These are phyloP conservation scores for Claviceps citrina DNA, from an alignment of 2,329 filamentous ascomycete species.

Conservation along the genomic window DNA sequence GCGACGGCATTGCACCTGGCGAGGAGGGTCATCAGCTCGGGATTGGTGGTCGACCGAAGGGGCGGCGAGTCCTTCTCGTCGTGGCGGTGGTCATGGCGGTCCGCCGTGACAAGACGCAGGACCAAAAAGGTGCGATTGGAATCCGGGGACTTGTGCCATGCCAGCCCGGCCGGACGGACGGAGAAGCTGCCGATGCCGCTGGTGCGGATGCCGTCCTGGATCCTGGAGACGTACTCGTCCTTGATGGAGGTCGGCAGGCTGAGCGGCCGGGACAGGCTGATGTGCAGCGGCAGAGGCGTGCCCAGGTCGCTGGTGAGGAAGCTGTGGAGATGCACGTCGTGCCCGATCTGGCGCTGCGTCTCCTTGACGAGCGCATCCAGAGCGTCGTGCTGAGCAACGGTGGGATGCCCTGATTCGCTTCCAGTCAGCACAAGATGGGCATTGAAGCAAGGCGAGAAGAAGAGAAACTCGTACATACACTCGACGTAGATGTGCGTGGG, in stretches of 20 bases:
- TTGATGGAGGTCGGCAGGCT: slow-evolving; percentile 59
- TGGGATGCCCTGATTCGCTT: slow-evolving; percentile 48
- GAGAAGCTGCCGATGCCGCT: slow-evolving; percentile 19
- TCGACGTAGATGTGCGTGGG: slow-evolving; percentile 85
- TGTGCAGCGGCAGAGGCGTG: slow-evolving; percentile 66
- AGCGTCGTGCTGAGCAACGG: slow-evolving; percentile 27
- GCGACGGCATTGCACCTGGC: slow-evolving; percentile 49
- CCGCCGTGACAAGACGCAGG: slow-evolving; percentile 37
- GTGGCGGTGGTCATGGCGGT: slow-evolving; percentile 12
- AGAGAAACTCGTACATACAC: slow-evolving; percentile 42
- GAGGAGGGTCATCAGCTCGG: slow-evolving; percentile 48
- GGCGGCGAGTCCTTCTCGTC: not conserved
- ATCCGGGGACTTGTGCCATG: slow-evolving; percentile 37
- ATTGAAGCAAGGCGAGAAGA: not conserved
- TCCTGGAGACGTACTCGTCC: slow-evolving; percentile 44
- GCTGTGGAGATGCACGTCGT: slow-evolving; percentile 37
- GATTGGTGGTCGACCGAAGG: slow-evolving; percentile 21
- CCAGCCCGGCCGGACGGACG: slow-evolving; percentile 24
- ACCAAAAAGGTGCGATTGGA: slow-evolving; percentile 74
- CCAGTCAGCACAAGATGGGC: no score
- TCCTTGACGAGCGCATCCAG: slow-evolving; percentile 29
- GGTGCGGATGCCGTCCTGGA: slow-evolving; percentile 29
- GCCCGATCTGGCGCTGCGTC: slow-evolving; percentile 19
- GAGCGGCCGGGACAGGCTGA: slow-evolving; percentile 76
- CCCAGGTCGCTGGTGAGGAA: slow-evolving; percentile 66